Percentiles rank a stretch among this genome's conserved stretches.
These are phyloP conservation scores for Xylariaceae sp. DNA, from an alignment of 2,329 filamentous ascomycete genomes.

Conservation along the genomic window DNA sequence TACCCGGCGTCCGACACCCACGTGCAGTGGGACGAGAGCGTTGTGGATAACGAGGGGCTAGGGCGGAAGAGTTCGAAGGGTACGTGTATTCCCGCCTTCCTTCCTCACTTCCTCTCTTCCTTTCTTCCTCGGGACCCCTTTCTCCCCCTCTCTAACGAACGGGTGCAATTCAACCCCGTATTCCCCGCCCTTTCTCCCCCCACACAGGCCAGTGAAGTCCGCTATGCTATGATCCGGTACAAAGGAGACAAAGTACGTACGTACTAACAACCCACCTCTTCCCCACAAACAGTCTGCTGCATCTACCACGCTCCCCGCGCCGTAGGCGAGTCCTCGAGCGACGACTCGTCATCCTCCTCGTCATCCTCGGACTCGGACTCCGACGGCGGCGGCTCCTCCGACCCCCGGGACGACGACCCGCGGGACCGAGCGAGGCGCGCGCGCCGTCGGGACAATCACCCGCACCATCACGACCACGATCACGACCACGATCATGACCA, in stretches of 20 bases:
- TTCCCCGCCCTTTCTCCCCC: no score
- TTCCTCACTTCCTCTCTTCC: not conserved
- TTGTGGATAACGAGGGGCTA: conserved; percentile 93
- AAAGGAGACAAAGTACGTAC: no score
- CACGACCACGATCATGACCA: conserved; percentile 30
- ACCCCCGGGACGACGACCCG: conserved; percentile 34
- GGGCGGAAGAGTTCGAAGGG: conserved; percentile 95
- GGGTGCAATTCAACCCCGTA: no score
- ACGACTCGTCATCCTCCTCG: conserved; percentile 51
- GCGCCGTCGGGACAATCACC: conserved; percentile 26
- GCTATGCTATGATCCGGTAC: no score
- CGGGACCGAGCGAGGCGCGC: conserved; percentile 33
- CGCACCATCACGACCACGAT: conserved; percentile 36
- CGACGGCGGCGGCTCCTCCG: conserved; percentile 15
- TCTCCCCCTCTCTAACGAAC: no score
- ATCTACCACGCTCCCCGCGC: conserved; percentile 90
- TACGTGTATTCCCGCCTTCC: conserved; percentile 41
- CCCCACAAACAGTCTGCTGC: conserved; percentile 75
- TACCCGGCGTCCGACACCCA: conserved; percentile 54
- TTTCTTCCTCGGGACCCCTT: not conserved
- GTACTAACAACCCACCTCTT: not conserved
- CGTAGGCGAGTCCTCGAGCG: conserved; percentile 74
- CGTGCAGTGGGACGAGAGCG: conserved; percentile 91
- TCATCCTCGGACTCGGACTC: conserved; percentile 59
- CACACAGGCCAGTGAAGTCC: no score